These are phyloP conservation scores for Solanum lignicaule DNA, from an alignment of 257 asterid species.

Conservation along the genomic window DNA sequence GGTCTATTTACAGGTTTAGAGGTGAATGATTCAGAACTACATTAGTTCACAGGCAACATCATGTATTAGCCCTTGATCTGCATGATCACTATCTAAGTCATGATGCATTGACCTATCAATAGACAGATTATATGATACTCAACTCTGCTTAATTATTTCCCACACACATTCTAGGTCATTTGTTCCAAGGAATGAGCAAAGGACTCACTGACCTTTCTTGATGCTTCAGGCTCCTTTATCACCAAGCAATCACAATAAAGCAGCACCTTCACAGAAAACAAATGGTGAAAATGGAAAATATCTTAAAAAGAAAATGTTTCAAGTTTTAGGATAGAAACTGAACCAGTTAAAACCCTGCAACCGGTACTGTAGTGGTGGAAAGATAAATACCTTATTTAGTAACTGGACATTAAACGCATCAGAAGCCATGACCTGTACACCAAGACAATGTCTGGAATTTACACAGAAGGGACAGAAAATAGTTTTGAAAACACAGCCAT, in stretches of 20 bases:
- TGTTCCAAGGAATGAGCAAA: background rate
- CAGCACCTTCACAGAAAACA: conserved; percentile 39
- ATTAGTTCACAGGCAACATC: background rate
- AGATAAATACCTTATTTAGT: conserved; percentile 59
- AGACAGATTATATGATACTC: background rate
- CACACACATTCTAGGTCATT: background rate
- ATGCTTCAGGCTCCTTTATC: conserved; percentile 24
- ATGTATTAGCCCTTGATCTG: background rate
- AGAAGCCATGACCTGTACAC: conserved; percentile 82
- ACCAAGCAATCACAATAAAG: conserved; percentile 45
- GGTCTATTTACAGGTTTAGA: background rate
- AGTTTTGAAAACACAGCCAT: conserved; percentile 79
- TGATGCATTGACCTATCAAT: background rate
- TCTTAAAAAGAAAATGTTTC: background rate
- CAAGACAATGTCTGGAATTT: conserved; percentile 48
- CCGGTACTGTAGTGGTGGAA: background rate
- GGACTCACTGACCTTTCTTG: conserved; percentile 32
- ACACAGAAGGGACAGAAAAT: conserved; percentile 73
- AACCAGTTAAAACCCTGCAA: background rate
- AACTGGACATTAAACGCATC: conserved; percentile 56
- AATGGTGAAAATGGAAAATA: background rate
- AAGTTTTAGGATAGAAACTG: background rate
- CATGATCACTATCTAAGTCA: background rate
- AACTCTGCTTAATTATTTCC: background rate
- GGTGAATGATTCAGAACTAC: background rate